phyloP scores from a whole-genome alignment of 805 yeast species.

The Candida ulmi region DNA sequence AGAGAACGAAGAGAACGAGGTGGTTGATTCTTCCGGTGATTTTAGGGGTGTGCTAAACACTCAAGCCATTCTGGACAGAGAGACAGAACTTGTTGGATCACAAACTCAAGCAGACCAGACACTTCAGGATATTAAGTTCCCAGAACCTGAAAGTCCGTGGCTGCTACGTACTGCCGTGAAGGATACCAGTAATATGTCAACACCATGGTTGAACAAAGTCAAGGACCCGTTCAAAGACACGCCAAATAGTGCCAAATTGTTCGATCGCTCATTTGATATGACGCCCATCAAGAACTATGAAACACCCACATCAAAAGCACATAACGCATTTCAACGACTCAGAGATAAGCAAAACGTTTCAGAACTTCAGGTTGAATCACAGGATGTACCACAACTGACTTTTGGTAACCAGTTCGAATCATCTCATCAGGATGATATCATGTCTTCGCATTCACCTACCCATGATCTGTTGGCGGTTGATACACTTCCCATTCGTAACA shows the following conservation, averaged over 20 bases:
- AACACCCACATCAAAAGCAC: conserved; percentile 11
- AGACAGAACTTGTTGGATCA: conserved; percentile 5
- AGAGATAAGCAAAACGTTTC: conserved; percentile 15
- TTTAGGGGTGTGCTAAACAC: conserved; percentile 13
- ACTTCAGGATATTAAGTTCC: conserved; percentile 5
- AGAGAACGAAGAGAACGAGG: conserved; percentile 16
- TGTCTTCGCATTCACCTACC: too few relatives aligned
- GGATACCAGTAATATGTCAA: conserved; percentile 13
- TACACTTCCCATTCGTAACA: too few relatives aligned
- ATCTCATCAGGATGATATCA: too few relatives aligned
- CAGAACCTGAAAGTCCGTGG: conserved; percentile 11
- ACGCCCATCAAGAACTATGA: conserved; percentile 11
- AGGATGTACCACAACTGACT: conserved; percentile 14
- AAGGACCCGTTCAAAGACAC: conserved; percentile 33
- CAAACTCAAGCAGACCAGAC: too few relatives aligned
- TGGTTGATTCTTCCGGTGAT: conserved; percentile 22
- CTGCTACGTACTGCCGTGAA: conserved; percentile 20
- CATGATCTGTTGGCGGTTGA: too few relatives aligned
- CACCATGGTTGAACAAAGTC: conserved; percentile 26
- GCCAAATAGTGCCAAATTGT: conserved; percentile 8
- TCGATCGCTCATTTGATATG: conserved; percentile 5
- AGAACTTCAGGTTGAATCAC: conserved; percentile 17
- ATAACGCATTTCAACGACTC: conserved; percentile 14
- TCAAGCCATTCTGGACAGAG: conserved; percentile 13
- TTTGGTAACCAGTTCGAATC: conserved; percentile 1